These are phyloP conservation scores for Fusarium pilosicola DNA, from an alignment of 2,329 filamentous ascomycete species.

Conservation along the genomic window DNA sequence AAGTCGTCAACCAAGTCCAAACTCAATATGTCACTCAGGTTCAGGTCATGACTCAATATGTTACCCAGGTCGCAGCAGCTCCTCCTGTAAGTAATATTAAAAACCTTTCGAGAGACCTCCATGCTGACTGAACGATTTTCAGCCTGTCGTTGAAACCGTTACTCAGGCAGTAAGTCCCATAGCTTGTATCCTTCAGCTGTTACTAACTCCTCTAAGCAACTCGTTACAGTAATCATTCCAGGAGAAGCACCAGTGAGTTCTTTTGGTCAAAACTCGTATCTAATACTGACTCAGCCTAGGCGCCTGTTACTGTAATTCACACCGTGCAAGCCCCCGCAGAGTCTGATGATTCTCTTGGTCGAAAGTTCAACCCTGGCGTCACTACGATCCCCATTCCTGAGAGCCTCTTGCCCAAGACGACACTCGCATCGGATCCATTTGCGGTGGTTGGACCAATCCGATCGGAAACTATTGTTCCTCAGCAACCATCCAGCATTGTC, in stretches of 20 bases:
- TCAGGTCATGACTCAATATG: slow-evolving; percentile 15
- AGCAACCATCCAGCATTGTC: not conserved
- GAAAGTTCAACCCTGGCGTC: slow-evolving; percentile 39
- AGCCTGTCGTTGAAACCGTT: slow-evolving; percentile 29
- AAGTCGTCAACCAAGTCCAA: slow-evolving; percentile 20
- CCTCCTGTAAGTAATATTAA: slow-evolving; percentile 21
- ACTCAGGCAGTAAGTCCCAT: slow-evolving; percentile 10
- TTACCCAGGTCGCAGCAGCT: slow-evolving; percentile 23
- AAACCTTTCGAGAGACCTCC: no score
- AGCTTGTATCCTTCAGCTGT: not conserved
- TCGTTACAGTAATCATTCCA: slow-evolving; percentile 29
- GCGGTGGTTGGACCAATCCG: slow-evolving; percentile 5
- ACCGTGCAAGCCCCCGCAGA: slow-evolving; percentile 25
- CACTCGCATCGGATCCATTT: slow-evolving; percentile 35
- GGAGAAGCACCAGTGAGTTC: slow-evolving; percentile 35
- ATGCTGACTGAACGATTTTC: not conserved
- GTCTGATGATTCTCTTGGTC: slow-evolving; percentile 7
- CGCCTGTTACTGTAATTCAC: slow-evolving; percentile 32
- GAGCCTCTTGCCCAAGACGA: slow-evolving; percentile 45
- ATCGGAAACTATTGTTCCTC: not conserved
- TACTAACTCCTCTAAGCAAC: not conserved
- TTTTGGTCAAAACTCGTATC: not conserved
- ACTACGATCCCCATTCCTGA: slow-evolving; percentile 44
- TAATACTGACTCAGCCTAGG: slow-evolving; percentile 16
- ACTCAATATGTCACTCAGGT: slow-evolving; percentile 31